Evolutionary conservation across 805 yeast genomes (phyloP).

Genomic region (Ogataea parapolymorpha): DNA sequence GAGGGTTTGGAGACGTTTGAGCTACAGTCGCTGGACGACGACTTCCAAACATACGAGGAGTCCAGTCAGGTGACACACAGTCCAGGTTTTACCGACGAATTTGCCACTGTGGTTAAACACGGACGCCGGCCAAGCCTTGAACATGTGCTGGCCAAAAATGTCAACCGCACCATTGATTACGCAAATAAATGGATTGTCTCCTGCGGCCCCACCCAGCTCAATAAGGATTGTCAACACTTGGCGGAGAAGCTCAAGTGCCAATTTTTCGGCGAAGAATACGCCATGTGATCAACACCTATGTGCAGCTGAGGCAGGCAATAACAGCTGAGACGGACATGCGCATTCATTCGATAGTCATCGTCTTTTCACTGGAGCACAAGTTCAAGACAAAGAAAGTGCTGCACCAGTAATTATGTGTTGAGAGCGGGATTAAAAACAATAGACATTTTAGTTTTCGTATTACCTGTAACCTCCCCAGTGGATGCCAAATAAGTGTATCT

Average conservation of each 20-base stretch:
- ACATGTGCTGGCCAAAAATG: constrained; percentile 28
- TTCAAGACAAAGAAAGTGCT: neutral
- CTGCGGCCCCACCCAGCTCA: constrained; percentile 54
- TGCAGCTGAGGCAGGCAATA: too few species aligned
- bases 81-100: neutral
- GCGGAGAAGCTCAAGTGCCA: constrained; percentile 36
- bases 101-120: constrained; percentile 19
- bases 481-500: neutral
- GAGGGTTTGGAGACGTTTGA: constrained; percentile 24
- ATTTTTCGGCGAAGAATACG: constrained; percentile 44
- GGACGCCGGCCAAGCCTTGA: constrained; percentile 46
- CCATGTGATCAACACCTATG: constrained; percentile 10
- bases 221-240: constrained; percentile 38
- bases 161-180: constrained; percentile 30
- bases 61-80: neutral
- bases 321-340: too few species aligned
- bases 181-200: constrained; percentile 51
- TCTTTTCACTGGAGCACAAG: too few species aligned
- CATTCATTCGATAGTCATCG: too few species aligned
- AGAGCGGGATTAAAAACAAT: neutral
- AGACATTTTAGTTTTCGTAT: neutral
- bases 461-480: neutral
- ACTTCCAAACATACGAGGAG: constrained; percentile 20
- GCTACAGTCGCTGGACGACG: constrained; percentile 23
- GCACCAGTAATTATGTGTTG: neutral